Evolutionary conservation across 805 yeast genomes (phyloP), one percentile per base, ranked within the genome.

Genomic region (Saccharomycopsis sp.): DNA sequence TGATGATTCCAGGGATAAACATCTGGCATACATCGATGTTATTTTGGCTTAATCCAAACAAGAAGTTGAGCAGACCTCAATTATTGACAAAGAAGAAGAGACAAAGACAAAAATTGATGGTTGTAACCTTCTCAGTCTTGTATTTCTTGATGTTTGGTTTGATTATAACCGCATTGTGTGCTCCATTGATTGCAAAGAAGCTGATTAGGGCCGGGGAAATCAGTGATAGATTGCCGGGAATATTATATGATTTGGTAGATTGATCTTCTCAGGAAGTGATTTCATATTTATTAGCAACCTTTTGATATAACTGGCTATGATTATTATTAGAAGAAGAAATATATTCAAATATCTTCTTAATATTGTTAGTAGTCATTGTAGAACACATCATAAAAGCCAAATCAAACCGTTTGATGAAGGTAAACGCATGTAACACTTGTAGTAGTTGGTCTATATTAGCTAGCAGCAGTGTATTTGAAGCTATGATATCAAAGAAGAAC

Each of bases 21-120:
- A 76, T 73, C 54, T 78, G 83, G 78, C 89, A 84, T 65, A 78
- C 86, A 0, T 67, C 78, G 64, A 72, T 84, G 75, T 67, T 84
- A 47, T 75, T 84, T 61, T 84, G 89, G 89, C 69, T 83, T 52
- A 77, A 75, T 56, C 84, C 85, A 0, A 68, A 71, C 20, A 72
- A 68, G 47, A 85, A 81, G 64, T 66, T 81, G 1, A 72, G 81
- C 7, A 77, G 81, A 2, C 75, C 75, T 23, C 71, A 80, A 1
- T 70, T 79, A 3, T 72, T 81, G 1, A 69, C 74, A 19, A 76
- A 70, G 58, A 76, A 79, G 57, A 73, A 74, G 61, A 67, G 76
- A 55, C 49, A 44, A 44, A 72, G 71, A 61, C 71, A 77, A 47
- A 69, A 76, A 52, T 61, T 67, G 3, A 66, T 70, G 1, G 73